Evolutionary conservation across 495 filamentous ascomycete genomes (phyloP), one percentile per base, ranked within the genome.

Genomic region (Aspergillus egyptiacus): DNA sequence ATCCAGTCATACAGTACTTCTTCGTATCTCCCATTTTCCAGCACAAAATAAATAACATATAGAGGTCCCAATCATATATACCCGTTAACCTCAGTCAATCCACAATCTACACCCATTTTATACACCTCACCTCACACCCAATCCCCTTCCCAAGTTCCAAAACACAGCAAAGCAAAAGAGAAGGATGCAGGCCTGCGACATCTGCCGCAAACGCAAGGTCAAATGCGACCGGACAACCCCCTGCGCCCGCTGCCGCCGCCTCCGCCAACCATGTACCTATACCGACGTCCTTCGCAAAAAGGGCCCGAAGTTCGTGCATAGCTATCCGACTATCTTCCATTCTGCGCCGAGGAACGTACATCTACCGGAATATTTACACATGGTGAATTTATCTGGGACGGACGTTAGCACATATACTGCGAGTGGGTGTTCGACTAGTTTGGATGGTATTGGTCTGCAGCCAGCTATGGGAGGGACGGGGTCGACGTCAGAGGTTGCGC

Each of bases 131-230:
- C 10, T 13, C 28, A 6, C 10, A 8, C 3, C 28, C 8, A 31
- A n/a, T n/a, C 28, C 28, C 28, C 5, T 11, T 3, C 5, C 5
- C 8, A 6, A 31, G n/a, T 10, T 10, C 10, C 3, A 31, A 22
- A 11, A 37, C 18, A 23, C 20, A 36, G 14, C 6, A 13, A 14
- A 37, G 13, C 15, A 17, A 37, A 22, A 20, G 7, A n/a, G 3
- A 11, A 32, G 23, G 24, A 44, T 44, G 41, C 41, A 44, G 24
- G 19, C 41, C 28, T 44, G 41, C 17, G 41, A 44, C 41, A 44
- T 44, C 27, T 44, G 41, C 41, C 41, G 41, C 28, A 44, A 44
- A 24, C 41, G 41, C 27, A 44, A 44, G 23, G 41, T 44, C 1
- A 44, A 44, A 44, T 44, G 41, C 41, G 41, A 44, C 28, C 27